These are phyloP conservation scores for Irpex lacteus DNA, from an alignment of 1,284 basidiomycete species.

Conservation along the genomic window DNA sequence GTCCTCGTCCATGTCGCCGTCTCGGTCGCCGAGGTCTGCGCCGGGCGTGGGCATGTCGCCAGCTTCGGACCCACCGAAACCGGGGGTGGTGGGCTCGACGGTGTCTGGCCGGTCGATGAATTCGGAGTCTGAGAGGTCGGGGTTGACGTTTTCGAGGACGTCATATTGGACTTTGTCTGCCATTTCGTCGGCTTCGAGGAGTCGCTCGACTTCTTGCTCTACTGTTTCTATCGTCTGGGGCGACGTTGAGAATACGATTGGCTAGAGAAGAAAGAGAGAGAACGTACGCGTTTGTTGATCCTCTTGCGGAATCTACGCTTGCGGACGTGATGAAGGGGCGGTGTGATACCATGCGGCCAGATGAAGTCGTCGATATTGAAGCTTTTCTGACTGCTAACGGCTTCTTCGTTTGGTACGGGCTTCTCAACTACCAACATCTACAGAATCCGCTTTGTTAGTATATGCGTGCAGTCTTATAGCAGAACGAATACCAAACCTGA, in stretches of 20 bases:
- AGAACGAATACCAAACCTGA: constrained; percentile 53
- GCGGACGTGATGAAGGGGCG: constrained; percentile 87
- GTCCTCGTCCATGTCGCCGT: constrained; percentile 59
- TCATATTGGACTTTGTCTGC: constrained; percentile 81
- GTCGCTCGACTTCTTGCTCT: constrained; percentile 92
- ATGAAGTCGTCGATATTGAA: constrained; percentile 96
- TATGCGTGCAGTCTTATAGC: neutral
- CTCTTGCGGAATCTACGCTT: constrained; percentile 94
- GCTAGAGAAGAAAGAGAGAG: too few relatives aligned
- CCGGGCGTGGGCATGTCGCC: constrained; percentile 62
- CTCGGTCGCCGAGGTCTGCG: constrained; percentile 44
- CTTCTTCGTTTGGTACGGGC: constrained; percentile 67
- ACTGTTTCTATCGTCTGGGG: constrained; percentile 99
- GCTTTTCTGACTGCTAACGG: constrained; percentile 65
- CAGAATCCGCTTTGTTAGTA: neutral
- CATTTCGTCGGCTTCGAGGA: constrained; percentile 84
- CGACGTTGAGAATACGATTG: too few relatives aligned
- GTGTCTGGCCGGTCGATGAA: constrained; percentile 69
- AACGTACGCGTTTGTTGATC: constrained; percentile 73
- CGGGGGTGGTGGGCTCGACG: constrained; percentile 63
- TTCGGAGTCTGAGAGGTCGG: constrained; percentile 84
- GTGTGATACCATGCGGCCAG: constrained; percentile 96
- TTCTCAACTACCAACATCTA: constrained; percentile 88
- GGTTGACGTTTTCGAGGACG: constrained; percentile 81
- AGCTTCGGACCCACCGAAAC: constrained; percentile 53